Evolutionary conservation across 768 basidiomycete genomes (phyloP).

Genomic region (Tricholoma terreum): DNA sequence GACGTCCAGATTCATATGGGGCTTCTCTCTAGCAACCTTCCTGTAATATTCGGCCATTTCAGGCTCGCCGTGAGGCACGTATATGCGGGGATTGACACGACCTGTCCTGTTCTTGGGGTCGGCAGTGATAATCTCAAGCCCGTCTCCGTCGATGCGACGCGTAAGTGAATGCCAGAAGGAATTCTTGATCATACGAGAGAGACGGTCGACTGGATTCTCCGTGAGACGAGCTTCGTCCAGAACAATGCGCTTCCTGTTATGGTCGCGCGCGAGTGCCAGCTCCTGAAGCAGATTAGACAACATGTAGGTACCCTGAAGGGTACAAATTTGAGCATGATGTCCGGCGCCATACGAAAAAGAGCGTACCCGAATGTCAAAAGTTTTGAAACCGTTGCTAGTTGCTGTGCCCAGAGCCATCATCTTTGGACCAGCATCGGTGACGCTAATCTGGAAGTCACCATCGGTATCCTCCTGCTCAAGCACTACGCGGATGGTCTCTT

Average conservation of each 20-base stretch:
- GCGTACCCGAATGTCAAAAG: constrained; percentile 88
- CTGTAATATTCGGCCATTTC: constrained; percentile 96
- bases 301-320: constrained; percentile 92
- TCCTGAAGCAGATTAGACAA: constrained; percentile 98
- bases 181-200: constrained; percentile 95
- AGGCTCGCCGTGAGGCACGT: constrained; percentile 90
- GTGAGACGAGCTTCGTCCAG: constrained; percentile 98
- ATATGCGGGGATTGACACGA: constrained; percentile 87
- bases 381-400: constrained; percentile 96
- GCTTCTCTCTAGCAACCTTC: constrained; percentile 85
- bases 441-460: constrained; percentile 92
- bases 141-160: constrained; percentile 94
- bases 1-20: constrained; percentile 92
- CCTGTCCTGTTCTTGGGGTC: constrained; percentile 97
- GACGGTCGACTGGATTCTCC: constrained; percentile 95
- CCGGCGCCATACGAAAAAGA: not conserved
- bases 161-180: constrained; percentile 99
- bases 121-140: constrained; percentile 94
- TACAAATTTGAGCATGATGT: constrained; percentile 8
- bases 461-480: constrained; percentile 98
- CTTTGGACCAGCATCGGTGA: constrained; percentile 96
- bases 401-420: constrained; percentile 94
- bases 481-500: constrained; percentile 94
- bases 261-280: constrained; percentile 92
- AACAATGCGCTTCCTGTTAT: constrained; percentile 92